Evolutionary conservation across 176 grass and related monocot species (phyloP), one percentile per base, ranked within the genome.

Genomic region (Cenchrus fungigraminus): DNA sequence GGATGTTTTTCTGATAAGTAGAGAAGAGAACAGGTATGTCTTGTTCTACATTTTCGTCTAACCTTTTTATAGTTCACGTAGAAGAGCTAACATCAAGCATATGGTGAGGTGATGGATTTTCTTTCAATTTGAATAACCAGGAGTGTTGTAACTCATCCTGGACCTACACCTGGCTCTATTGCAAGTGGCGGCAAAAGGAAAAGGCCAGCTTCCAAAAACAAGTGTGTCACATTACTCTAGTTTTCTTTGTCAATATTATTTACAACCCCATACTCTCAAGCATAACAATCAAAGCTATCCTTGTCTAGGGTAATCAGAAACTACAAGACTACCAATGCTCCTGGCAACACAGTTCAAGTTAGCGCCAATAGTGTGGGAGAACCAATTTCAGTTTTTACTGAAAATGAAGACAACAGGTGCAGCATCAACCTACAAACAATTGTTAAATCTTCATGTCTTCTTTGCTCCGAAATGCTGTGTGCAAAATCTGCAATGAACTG

Each of bases 1-100:
- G 45, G 90, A 99, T 12, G 82, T 99, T 77, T 99, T 93, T 78
- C 83, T 99, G 46, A 87, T 99, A 84, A 96, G 90, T 68, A 96
- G 91, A 87, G 83, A 86, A 11, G 90, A 95, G 9, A 95, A 88
- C 76, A 92, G 88, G 93, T 92, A 86, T 81, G 9, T 66, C 7
- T 56, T 51, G 28, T 84, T 83, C 16, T 58, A 73, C n/a, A 5
- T 66, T 87, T 65, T 63, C 0, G 1, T 87, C 28, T 19, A 37
- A 74, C n/a, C 47, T 16, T 51, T 65, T 34, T 43, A 42, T 83
- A 29, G 19, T 40, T 78, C 73, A 66, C 57, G 11, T 66, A 12
- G 19, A 77, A 76, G 17, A 76, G 63, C 62, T 9, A 80, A 51
- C 17, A 31, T 80, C 76, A 85, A 89, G 62, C 63, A 68, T 85